phyloP scores from a whole-genome alignment of 2,329 filamentous ascomycete species.

The Pyricularia pennisetigena region DNA sequence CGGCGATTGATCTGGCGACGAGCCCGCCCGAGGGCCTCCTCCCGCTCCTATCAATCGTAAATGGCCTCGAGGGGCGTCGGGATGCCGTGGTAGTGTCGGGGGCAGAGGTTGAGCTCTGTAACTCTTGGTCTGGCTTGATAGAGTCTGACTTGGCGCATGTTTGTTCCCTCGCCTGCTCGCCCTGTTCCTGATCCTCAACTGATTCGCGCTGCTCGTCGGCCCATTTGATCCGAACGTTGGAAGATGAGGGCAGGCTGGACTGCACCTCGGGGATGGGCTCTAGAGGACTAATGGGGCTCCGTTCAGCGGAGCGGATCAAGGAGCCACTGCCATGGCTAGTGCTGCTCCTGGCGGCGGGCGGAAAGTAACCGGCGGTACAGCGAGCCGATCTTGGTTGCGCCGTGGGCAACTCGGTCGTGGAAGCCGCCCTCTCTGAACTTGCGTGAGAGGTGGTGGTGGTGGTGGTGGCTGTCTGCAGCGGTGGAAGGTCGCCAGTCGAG shows the following conservation, averaged over 20 bases:
- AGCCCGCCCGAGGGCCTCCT: not conserved
- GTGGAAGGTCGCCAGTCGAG: not conserved
- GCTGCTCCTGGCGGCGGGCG: not conserved
- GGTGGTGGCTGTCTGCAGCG: not conserved
- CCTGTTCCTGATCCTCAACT: not conserved
- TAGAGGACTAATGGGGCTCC: not conserved
- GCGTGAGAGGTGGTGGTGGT: not conserved
- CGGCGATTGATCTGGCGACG: not conserved
- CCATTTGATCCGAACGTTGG: not conserved
- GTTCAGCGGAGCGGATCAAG: not conserved
- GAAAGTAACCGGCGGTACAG: not conserved
- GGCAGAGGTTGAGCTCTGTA: not conserved
- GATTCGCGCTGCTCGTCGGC: not conserved
- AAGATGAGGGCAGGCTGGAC: not conserved
- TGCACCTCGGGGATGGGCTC: not conserved
- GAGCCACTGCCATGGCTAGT: not conserved
- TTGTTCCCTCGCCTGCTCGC: not conserved
- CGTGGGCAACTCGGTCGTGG: not conserved
- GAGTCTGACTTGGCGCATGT: not conserved
- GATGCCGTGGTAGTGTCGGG: not conserved
- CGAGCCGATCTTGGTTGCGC: not conserved
- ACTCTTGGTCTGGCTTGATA: not conserved
- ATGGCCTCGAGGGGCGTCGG: not conserved
- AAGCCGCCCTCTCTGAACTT: not conserved
- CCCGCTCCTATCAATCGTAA: not conserved